phyloP scores from a whole-genome alignment of 495 filamentous ascomycete genomes.

The Annulohypoxylon stygium region DNA sequence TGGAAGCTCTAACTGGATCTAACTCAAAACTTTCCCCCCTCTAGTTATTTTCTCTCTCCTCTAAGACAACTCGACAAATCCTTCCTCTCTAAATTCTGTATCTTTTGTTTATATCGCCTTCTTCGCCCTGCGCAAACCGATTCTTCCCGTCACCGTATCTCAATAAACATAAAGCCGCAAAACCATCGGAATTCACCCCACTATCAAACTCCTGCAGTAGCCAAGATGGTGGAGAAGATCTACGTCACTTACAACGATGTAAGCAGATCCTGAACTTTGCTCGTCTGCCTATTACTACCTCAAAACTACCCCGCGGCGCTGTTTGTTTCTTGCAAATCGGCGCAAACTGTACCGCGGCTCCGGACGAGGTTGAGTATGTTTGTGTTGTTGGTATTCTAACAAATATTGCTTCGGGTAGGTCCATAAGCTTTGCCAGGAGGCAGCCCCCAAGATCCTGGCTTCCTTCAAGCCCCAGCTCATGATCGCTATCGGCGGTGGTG shows the following conservation, averaged over 20 bases:
- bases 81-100: slow-evolving; percentile 23
- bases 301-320: slow-evolving; percentile 24
- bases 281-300: slow-evolving; percentile 21
- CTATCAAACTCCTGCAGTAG: slow-evolving; percentile 30
- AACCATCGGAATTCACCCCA: slow-evolving; percentile 20
- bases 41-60: slow-evolving; percentile 22
- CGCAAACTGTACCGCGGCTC: slow-evolving; percentile 11
- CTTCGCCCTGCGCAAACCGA: slow-evolving; percentile 9
- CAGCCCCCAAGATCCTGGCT: slow-evolving; percentile 83
- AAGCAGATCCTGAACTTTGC: slow-evolving; percentile 51
- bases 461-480: slow-evolving; percentile 93
- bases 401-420: slow-evolving; percentile 68
- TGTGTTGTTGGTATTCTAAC: slow-evolving; percentile 32
- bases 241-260: slow-evolving; percentile 98
- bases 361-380: not conserved
- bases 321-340: slow-evolving; percentile 9
- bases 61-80: slow-evolving; percentile 13
- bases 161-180: slow-evolving; percentile 5
- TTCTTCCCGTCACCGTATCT: slow-evolving; percentile 7
- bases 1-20: slow-evolving; percentile 10
- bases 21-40: slow-evolving; percentile 38
- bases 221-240: slow-evolving; percentile 83
- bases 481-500: slow-evolving; percentile 98
- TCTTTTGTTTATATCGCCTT: not conserved
- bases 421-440: slow-evolving; percentile 93